Percentiles rank a stretch among this genome's conserved stretches.
phyloP scores from a whole-genome alignment of 208 protist species.

The Leishmania amazonensis region DNA sequence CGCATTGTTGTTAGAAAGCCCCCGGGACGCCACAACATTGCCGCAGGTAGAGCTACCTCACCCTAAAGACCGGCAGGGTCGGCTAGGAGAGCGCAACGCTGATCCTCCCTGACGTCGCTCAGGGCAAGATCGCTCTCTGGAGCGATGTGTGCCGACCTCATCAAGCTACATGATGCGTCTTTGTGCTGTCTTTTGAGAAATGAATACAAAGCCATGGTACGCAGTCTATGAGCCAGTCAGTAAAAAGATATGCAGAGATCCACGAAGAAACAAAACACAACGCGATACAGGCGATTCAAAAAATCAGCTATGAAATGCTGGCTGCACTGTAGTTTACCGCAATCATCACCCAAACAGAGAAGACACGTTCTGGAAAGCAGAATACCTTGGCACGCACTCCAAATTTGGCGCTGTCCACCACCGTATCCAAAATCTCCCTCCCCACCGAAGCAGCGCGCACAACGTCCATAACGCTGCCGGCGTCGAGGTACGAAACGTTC shows the following conservation, averaged over 20 bases:
- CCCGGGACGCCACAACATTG: not conserved
- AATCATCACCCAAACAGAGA: constrained; percentile 92
- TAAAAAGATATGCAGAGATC: constrained; percentile 4
- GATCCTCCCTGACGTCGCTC: not conserved
- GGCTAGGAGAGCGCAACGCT: not conserved
- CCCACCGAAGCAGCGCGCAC: constrained; percentile 58
- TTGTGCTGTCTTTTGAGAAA: not conserved
- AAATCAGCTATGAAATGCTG: constrained; percentile 9
- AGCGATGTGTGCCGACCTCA: not conserved
- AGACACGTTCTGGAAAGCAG: constrained; percentile 82
- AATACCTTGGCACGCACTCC: constrained; percentile 80
- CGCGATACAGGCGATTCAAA: not conserved
- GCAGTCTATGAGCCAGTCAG: not conserved
- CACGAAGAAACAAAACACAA: not conserved
- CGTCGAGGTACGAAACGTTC: constrained; percentile 82
- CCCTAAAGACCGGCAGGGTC: not conserved
- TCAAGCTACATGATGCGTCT: not conserved
- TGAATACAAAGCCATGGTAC: not conserved
- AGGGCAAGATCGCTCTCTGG: not conserved
- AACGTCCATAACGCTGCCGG: constrained; percentile 63
- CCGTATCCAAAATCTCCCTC: constrained; percentile 85
- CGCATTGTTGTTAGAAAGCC: not conserved
- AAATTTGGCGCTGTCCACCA: constrained; percentile 73
- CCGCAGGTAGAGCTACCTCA: not conserved
- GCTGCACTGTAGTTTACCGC: constrained; percentile 68